Base-by-base conservation (phyloP, 257 asterid species). In the Mitragyna speciosa region DNA sequence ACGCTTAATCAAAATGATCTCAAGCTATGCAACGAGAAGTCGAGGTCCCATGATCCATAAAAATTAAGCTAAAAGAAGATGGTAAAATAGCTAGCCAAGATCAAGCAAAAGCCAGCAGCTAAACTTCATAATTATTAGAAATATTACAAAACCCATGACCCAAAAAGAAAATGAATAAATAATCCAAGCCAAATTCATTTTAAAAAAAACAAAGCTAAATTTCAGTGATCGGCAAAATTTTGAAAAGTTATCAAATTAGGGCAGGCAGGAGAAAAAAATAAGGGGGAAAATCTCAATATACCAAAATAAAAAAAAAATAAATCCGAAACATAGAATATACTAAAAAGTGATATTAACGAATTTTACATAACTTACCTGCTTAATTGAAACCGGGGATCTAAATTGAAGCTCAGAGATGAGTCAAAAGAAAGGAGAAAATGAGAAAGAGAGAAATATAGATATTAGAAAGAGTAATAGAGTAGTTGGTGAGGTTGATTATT, bases 381-480 rank as follows among this genome's bases (percentile, higher is more conserved):
- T 16, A 74, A 48, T 76, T 56, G 41, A 52, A 76, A 70, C 31
- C 49, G 64, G 11, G 49, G 73, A 66, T 80, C 72, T 41, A 52
- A 79, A 70, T 26, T 75, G 75, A 79, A 28, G 78, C 54, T 51
- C 48, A 77, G 6, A 19, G 68, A 39, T 36, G 41, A 28, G 39
- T 28, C 47, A 72, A 65, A 72, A 69, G 67, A 72, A 80, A 61
- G 80, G 80, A 45, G 82, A 14, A 73, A 45, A 58, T 36, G 30
- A 51, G 75, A 41, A 52, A 31, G 58, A 75, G 33, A 17, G 78
- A 36, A 81, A 19, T 51, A 36, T 2, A 36, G 4, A 1, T 36
- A 36, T n/a, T n/a, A 36, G 39, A 43, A 45, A 45, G 22, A 49
- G 63, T 24, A 51, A 31, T 51, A 75, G 47, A 52, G 68, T 63